Percentiles rank a stretch among this genome's conserved stretches.
Conservation (phyloP, 768 basidiomycete genomes). For the Termitomyces sp. region DNA sequence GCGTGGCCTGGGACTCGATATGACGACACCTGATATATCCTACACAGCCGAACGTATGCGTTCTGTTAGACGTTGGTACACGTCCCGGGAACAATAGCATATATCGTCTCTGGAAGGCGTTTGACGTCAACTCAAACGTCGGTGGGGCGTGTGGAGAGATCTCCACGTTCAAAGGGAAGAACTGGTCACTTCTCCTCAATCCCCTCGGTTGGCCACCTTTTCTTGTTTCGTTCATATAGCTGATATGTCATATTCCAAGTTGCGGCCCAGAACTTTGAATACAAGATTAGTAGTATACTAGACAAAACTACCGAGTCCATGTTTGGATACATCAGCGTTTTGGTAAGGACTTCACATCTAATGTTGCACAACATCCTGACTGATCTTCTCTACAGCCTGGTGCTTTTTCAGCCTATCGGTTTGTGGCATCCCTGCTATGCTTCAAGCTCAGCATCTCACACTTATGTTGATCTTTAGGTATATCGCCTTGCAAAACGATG, state of each 20-base stretch:
- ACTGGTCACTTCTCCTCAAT: conserved; percentile 79
- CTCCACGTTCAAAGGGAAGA: conserved; percentile 87
- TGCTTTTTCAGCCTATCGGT: conserved; percentile 90
- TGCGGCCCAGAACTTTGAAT: conserved; percentile 95
- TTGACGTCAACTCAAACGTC: conserved; percentile 88
- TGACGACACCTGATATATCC: conserved; percentile 3
- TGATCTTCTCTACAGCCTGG: conserved; percentile 54
- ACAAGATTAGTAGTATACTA: conserved; percentile 87
- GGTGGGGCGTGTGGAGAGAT: conserved; percentile 98
- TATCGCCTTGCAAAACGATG: conserved; percentile 87
- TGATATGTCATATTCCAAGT: conserved; percentile 40
- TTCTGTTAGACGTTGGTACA: conserved; percentile 93
- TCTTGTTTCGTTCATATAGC: background rate
- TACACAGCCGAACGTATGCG: conserved; percentile 83
- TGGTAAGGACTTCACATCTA: conserved; percentile 45
- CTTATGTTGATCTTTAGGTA: conserved; percentile 43
- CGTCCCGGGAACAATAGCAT: conserved; percentile 85
- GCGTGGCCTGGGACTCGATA: conserved; percentile 13
- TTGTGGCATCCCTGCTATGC: conserved; percentile 10
- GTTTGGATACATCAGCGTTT: conserved; percentile 95
- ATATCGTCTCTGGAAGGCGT: conserved; percentile 95
- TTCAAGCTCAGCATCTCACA: background rate
- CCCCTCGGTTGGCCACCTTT: conserved; percentile 63
- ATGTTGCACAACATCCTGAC: background rate
- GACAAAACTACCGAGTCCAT: conserved; percentile 88